Conservation (phyloP, 208 protist species). For the Trypanosoma avium region DNA sequence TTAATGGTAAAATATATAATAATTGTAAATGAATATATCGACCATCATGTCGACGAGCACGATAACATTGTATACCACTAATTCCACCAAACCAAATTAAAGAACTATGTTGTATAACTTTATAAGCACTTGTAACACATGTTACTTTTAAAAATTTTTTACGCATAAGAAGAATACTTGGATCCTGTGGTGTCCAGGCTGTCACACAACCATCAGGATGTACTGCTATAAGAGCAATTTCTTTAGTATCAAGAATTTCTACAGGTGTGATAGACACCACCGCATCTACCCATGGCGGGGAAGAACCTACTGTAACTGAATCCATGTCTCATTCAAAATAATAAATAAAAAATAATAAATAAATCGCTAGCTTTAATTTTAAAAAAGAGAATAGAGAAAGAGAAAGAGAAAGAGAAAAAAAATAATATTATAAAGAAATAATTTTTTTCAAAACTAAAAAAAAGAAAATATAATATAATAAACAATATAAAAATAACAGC, state of each 20-base stretch:
- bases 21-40: constrained; percentile 10
- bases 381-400: too few relatives aligned
- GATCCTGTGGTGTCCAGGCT: constrained; percentile 20
- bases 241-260: constrained; percentile 10
- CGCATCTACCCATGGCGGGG: constrained; percentile 11
- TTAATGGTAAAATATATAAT: constrained; percentile 1
- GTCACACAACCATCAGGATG: constrained; percentile 22
- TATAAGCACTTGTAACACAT: constrained; percentile 11
- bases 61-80: constrained; percentile 14
- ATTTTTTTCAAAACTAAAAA: constrained; percentile 16
- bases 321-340: constrained; percentile 4
- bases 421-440: constrained; percentile 10
- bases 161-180: constrained; percentile 13
- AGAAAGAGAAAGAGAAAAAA: neutral
- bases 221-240: constrained; percentile 11
- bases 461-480: too few relatives aligned
- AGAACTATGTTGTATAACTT: constrained; percentile 1
- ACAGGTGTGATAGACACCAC: constrained; percentile 17
- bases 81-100: constrained; percentile 19
- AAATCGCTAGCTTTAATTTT: too few relatives aligned
- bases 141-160: constrained; percentile 11
- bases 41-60: neutral
- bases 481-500: constrained; percentile 24
- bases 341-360: too few relatives aligned
- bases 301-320: neutral